Evolutionary conservation across 2,329 filamentous ascomycete species (phyloP), one percentile per base, ranked within the genome.

Genomic region (Aspergillus fischeri): DNA sequence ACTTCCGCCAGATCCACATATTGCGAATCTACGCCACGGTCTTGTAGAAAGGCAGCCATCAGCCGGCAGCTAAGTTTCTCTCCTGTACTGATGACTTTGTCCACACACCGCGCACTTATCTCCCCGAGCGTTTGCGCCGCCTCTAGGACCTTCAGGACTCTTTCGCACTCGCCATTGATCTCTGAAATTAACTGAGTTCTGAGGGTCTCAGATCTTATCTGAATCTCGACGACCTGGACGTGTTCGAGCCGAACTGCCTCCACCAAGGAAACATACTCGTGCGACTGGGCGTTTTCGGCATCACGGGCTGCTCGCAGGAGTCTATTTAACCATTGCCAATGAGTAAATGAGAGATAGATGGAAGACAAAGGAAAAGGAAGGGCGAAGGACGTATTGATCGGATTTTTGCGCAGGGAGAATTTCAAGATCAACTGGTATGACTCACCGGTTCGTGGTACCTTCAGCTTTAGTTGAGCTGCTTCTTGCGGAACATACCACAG

Each of bases 1-100:
- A 91, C 80, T 66, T 96, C 91, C 52, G 90, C 88, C 51, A 97
- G 80, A 72, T 97, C 94, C 58, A 99, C 86, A 70, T 93, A 97
- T 73, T 94, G 88, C 11, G 94, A 89, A 49, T 90, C 87, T 4
- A 96, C 87, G 20, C 90, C 88, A 67, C 84, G 82, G 68, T 96
- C 92, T 70, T 89, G 86, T 62, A 99, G 77, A 59, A 97, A 76
- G 5, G 89, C 86, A 24, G 93, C 84, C 89, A 99, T 92, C 73
- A 94, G 94, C 32, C 88, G 84, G 75, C 93, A 97, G 76, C 91
- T 95, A 64, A 99, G 80, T 78, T 96, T 97, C 81, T 99, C 94
- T 55, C 94, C 94, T 65, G 94, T 92, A 73, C 92, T 95, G 60
- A 97, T 88, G 60, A 99, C 91, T 65, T 93, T 89, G 70, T 94